These are phyloP conservation scores for Pseudohalonectria lignicola DNA, from an alignment of 2,329 filamentous ascomycete genomes.

Conservation along the genomic window DNA sequence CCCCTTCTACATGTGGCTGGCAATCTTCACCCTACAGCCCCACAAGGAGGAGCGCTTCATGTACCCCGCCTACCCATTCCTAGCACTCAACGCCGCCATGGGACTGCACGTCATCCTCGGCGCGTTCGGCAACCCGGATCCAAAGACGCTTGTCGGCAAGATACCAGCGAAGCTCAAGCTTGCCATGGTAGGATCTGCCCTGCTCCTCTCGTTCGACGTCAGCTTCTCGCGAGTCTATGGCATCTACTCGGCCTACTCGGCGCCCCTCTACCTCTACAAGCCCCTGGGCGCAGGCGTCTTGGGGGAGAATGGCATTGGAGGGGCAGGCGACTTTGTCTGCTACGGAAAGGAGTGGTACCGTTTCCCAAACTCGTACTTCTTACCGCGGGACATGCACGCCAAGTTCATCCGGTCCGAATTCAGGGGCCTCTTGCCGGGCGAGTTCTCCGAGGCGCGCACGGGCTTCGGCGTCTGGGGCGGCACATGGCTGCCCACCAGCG, in stretches of 20 bases:
- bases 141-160: constrained; percentile 54
- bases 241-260: constrained; percentile 70
- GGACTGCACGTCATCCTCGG: constrained; percentile 70
- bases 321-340: constrained; percentile 62
- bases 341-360: constrained; percentile 98
- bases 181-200: constrained; percentile 26
- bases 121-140: constrained; percentile 60
- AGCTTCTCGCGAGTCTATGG: constrained; percentile 65
- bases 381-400: constrained; percentile 71
- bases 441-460: constrained; percentile 66
- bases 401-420: constrained; percentile 93
- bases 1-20: constrained; percentile 92
- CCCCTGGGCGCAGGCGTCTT: constrained; percentile 39
- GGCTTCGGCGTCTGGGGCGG: constrained; percentile 68
- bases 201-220: constrained; percentile 54
- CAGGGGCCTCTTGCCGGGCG: constrained; percentile 74
- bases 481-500: constrained; percentile 70
- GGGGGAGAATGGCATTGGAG: constrained; percentile 34
- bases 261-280: constrained; percentile 61
- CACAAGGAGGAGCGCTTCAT: constrained; percentile 99
- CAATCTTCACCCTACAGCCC: constrained; percentile 81
- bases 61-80: constrained; percentile 89
- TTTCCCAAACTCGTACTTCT: constrained; percentile 85
- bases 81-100: constrained; percentile 80
- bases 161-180: constrained; percentile 71